Conservation (phyloP, 2,329 filamentous ascomycete genomes). For the Fusarium miscanthi region DNA sequence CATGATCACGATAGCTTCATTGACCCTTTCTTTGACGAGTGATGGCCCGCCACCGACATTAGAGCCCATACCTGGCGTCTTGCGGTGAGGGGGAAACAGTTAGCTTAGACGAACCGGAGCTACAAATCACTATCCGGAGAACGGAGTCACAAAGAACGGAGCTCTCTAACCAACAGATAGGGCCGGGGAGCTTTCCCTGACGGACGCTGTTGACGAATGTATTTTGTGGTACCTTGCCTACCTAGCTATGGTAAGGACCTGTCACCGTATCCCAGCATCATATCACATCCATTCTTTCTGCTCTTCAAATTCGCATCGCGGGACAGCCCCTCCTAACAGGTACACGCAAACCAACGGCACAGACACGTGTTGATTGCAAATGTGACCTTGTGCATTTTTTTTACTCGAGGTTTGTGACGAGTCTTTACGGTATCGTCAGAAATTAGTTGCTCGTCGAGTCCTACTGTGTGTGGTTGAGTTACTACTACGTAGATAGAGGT, state of each 20-base stretch:
- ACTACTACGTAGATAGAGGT: no score
- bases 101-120: slow-evolving; percentile 29
- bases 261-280: slow-evolving; percentile 14
- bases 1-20: slow-evolving; percentile 46
- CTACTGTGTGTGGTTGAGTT: slow-evolving; percentile 2
- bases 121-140: slow-evolving; percentile 22
- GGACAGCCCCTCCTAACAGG: slow-evolving; percentile 23
- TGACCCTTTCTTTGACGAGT: slow-evolving; percentile 30
- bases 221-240: slow-evolving; percentile 5
- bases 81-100: slow-evolving; percentile 30
- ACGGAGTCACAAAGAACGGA: slow-evolving; percentile 7
- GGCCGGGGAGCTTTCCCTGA: background rate
- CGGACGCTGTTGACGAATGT: background rate
- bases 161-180: background rate
- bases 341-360: slow-evolving; percentile 42
- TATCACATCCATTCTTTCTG: slow-evolving; percentile 9
- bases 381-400: slow-evolving; percentile 42
- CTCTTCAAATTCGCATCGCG: slow-evolving; percentile 10
- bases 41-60: slow-evolving; percentile 22
- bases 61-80: slow-evolving; percentile 32
- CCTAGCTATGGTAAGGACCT: slow-evolving; percentile 8
- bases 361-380: slow-evolving; percentile 42
- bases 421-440: slow-evolving; percentile 1
- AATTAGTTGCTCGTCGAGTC: background rate
- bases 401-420: slow-evolving; percentile 7